Conservation (phyloP, 169 alveolate species). For the Plasmodium relictum region DNA sequence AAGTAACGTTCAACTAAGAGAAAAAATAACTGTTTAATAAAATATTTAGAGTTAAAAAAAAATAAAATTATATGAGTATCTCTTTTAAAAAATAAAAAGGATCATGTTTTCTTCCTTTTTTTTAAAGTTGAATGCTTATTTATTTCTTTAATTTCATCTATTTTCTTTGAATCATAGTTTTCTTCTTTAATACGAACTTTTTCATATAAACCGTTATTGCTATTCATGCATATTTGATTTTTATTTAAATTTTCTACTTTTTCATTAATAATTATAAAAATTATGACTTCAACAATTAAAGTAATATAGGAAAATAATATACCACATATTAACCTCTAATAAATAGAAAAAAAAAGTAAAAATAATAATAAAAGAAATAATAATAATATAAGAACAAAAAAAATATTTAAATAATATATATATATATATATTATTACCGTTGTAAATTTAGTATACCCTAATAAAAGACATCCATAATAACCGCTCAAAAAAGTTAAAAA, state of each 20-base stretch:
- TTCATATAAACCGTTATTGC: constrained; percentile 44
- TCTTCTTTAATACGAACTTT: constrained; percentile 15
- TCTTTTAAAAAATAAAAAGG: background rate
- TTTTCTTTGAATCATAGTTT: background rate
- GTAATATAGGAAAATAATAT: constrained; percentile 61
- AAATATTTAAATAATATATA: background rate
- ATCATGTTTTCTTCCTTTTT: constrained; percentile 26
- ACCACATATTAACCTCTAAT: constrained; percentile 49
- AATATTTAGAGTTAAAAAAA: no score
- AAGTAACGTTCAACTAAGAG: no score
- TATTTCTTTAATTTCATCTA: constrained; percentile 8
- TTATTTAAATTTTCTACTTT: constrained; percentile 32
- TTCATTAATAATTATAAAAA: constrained; percentile 52
- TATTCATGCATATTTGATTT: constrained; percentile 14
- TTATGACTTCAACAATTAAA: constrained; percentile 49
- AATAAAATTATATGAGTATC: background rate
- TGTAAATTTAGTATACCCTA: constrained; percentile 55
- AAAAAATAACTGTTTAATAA: no score
- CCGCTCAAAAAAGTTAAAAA: constrained; percentile 58
- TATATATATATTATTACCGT: constrained; percentile 33
- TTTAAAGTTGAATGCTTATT: constrained; percentile 26
- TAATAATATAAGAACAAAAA: background rate
- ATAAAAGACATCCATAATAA: constrained; percentile 58
- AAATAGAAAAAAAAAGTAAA: background rate
- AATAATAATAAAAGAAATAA: background rate